phyloP scores from a whole-genome alignment of 148 eudicot species.

The Vaccinium darrowii region DNA sequence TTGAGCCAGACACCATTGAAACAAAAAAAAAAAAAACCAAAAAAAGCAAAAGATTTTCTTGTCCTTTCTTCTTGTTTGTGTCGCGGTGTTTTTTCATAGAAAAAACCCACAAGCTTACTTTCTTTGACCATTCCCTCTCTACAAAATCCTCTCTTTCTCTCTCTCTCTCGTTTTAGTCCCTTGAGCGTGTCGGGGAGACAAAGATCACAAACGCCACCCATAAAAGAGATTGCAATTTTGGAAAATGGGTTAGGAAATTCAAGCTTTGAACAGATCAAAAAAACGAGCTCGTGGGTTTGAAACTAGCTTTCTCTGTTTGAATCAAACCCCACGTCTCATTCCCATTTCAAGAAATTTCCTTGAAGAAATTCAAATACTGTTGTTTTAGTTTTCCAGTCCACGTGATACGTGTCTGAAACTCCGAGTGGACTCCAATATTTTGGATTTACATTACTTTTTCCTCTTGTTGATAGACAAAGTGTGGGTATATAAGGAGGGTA shows the following conservation, averaged over 20 bases:
- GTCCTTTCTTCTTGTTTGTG: neutral
- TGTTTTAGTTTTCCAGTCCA: constrained; percentile 16
- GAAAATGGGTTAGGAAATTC: neutral
- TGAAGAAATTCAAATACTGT: constrained; percentile 11
- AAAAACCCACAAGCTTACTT: constrained; percentile 11
- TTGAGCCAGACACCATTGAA: too few relatives aligned
- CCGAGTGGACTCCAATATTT: constrained; percentile 10
- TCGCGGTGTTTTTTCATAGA: neutral
- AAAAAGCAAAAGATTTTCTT: neutral
- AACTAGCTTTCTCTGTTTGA: neutral
- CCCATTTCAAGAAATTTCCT: neutral
- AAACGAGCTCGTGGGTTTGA: constrained; percentile 10
- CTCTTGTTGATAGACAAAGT: neutral
- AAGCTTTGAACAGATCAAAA: constrained; percentile 18
- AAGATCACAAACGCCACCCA: neutral
- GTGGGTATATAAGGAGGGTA: neutral
- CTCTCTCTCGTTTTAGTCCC: neutral
- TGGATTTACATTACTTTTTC: neutral
- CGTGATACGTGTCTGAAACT: constrained; percentile 13
- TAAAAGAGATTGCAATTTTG: neutral
- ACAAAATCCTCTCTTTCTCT: neutral
- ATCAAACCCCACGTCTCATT: neutral
- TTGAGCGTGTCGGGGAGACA: neutral
- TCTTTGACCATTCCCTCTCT: constrained; percentile 15
- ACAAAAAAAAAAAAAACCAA: too few relatives aligned